Evolutionary conservation across 306 rosid species (phyloP).

Genomic region (Cucumis melo): DNA sequence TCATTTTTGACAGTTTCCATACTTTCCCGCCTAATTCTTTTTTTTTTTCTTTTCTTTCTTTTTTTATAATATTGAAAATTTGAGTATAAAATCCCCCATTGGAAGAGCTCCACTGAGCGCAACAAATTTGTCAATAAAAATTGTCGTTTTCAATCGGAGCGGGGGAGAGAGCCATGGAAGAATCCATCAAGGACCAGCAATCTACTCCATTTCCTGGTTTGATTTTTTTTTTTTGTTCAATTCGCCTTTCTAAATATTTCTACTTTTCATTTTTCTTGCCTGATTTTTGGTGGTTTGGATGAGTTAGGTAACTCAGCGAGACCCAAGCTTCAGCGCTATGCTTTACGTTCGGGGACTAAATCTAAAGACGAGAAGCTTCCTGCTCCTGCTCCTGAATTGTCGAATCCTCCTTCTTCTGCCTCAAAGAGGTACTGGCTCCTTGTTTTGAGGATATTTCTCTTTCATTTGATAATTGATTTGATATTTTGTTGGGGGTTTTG

Average conservation of each 20-base stretch:
- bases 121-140: background rate
- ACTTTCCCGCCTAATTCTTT: constrained; percentile 2
- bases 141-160: background rate
- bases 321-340: constrained; percentile 40
- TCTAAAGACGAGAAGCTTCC: constrained; percentile 30
- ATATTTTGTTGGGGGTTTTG: background rate
- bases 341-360: constrained; percentile 47
- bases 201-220: constrained; percentile 12
- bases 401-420: constrained; percentile 29
- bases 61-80: background rate
- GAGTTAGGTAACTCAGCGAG: constrained; percentile 32
- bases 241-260: too few species aligned
- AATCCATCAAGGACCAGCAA: constrained; percentile 5
- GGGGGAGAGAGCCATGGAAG: constrained; percentile 5
- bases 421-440: constrained; percentile 36
- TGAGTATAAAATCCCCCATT: background rate
- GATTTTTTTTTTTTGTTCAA: background rate
- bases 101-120: background rate
- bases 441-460: background rate
- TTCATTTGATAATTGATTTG: background rate
- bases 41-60: background rate
- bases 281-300: background rate
- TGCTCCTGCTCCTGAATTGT: constrained; percentile 16
- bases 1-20: background rate
- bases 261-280: background rate